Evolutionary conservation across 495 filamentous ascomycete species (phyloP).

Genomic region (Aspergillus ostianus): DNA sequence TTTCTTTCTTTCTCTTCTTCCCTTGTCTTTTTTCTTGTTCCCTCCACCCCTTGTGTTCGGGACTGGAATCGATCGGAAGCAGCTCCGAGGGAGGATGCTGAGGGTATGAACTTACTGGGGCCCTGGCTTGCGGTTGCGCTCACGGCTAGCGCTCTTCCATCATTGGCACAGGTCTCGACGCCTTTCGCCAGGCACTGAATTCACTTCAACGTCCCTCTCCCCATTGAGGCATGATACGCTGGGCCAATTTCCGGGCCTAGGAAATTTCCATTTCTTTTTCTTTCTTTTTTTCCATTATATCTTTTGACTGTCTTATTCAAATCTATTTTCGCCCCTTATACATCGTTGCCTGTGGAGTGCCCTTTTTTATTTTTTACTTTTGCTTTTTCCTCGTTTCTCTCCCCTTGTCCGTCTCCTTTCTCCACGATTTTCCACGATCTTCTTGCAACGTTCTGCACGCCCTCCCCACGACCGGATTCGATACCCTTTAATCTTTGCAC

Average conservation of each 20-base stretch:
- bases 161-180: slow-evolving; percentile 23
- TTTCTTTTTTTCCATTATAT: slow-evolving; percentile 14
- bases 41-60: slow-evolving; percentile 26
- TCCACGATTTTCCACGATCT: slow-evolving; percentile 38
- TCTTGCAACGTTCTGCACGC: slow-evolving; percentile 41
- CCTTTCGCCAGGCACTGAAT: slow-evolving; percentile 24
- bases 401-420: slow-evolving; percentile 23
- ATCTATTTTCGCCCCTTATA: slow-evolving; percentile 21
- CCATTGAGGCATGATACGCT: slow-evolving; percentile 34
- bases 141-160: slow-evolving; percentile 42
- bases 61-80: slow-evolving; percentile 14
- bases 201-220: slow-evolving; percentile 19
- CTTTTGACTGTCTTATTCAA: slow-evolving; percentile 12
- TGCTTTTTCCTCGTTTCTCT: slow-evolving; percentile 13
- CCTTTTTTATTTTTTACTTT: slow-evolving; percentile 9
- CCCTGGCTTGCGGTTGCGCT: slow-evolving; percentile 48
- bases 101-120: slow-evolving; percentile 49
- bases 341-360: slow-evolving; percentile 23
- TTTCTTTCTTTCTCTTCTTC: neutral
- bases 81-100: slow-evolving; percentile 37
- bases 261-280: slow-evolving; percentile 20
- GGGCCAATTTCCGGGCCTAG: slow-evolving; percentile 21
- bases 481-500: slow-evolving; percentile 25
- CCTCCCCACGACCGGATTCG: slow-evolving; percentile 36
- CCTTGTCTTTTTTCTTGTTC: slow-evolving; percentile 6